Evolutionary conservation across 192 early-diverging fungal genomes (phyloP).

Genomic region (Haplosporangium gracile): DNA sequence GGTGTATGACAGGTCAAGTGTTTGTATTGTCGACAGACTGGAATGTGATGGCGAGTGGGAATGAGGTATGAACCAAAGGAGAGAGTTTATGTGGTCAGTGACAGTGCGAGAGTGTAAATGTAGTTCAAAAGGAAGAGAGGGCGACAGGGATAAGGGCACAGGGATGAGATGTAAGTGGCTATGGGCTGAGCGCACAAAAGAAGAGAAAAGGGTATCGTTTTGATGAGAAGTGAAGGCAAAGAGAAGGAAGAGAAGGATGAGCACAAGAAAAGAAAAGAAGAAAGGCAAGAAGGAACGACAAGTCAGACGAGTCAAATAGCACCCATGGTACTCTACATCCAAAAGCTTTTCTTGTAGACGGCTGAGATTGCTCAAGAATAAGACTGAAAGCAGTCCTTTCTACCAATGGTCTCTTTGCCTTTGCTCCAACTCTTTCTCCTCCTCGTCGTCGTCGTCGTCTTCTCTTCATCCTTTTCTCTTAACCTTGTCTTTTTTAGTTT

Average conservation of each 20-base stretch:
- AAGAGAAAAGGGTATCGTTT: not conserved
- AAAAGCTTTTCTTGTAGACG: no score
- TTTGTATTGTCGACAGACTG: not conserved
- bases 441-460: not conserved
- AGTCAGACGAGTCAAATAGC: no score
- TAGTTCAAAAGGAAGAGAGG: not conserved
- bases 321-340: no score
- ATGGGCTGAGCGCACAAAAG: not conserved
- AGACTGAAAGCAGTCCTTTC: not conserved
- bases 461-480: not conserved
- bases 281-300: no score
- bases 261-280: no score
- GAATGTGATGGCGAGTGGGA: constrained; percentile 1
- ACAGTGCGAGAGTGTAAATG: not conserved
- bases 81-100: no score
- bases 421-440: not conserved
- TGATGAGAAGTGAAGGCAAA: no score
- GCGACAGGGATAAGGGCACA: not conserved
- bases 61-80: not conserved
- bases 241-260: not conserved
- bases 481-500: not conserved
- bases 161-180: not conserved
- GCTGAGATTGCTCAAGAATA: no score
- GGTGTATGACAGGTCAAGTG: no score
- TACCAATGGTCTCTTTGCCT: not conserved